These are phyloP conservation scores for Leccinum broughii DNA, from an alignment of 768 basidiomycete genomes.

Conservation along the genomic window DNA sequence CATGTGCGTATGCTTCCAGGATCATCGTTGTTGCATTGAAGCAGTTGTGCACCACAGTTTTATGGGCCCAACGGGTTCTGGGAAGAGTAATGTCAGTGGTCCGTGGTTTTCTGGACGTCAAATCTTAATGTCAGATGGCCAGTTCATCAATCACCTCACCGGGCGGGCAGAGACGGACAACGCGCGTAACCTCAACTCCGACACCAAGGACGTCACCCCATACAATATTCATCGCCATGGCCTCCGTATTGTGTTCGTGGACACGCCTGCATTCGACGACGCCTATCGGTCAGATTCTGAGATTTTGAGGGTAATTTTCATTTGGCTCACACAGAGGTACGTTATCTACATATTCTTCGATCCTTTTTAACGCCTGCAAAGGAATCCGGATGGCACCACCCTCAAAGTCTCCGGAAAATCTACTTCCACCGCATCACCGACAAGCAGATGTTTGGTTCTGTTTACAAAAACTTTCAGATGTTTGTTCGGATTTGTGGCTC, in stretches of 20 bases:
- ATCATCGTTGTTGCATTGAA: too few species aligned
- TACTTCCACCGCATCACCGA: too few species aligned
- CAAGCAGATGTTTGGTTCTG: too few species aligned
- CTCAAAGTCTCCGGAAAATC: too few species aligned
- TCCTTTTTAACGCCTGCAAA: neutral
- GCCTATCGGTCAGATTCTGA: conserved; percentile 13
- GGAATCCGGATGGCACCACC: conserved; percentile 4
- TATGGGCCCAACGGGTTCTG: conserved; percentile 28
- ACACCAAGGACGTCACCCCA: conserved; percentile 12
- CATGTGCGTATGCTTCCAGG: too few species aligned
- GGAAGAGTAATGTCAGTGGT: conserved; percentile 24
- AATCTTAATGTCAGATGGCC: neutral
- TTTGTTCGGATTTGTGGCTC: too few species aligned
- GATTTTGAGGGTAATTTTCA: conserved; percentile 11
- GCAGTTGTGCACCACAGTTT: conserved; percentile 1
- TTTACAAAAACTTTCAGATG: too few species aligned
- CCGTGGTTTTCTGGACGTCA: neutral
- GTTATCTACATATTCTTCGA: neutral
- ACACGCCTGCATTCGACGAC: conserved; percentile 24
- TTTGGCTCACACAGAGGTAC: conserved; percentile 21
- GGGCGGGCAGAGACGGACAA: neutral
- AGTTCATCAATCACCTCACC: conserved; percentile 20
- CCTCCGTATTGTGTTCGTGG: conserved; percentile 16
- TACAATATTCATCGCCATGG: neutral
- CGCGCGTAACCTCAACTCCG: conserved; percentile 8